These are phyloP conservation scores for Mortierella sp. DNA, from an alignment of 371 early-diverging fungal genomes.

Conservation along the genomic window DNA sequence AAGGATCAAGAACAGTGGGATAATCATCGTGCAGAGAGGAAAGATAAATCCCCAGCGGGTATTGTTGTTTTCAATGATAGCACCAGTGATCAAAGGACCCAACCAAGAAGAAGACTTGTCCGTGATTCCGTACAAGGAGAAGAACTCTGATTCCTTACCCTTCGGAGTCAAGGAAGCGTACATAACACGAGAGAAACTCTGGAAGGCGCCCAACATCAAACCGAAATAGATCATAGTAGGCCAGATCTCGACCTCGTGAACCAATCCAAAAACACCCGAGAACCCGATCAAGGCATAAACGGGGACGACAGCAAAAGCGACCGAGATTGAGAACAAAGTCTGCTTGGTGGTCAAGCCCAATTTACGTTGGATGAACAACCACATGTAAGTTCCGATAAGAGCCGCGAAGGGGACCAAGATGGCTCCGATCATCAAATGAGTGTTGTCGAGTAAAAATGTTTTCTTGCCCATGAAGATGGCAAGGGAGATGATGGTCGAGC, in stretches of 20 bases:
- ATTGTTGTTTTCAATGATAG: slow-evolving; percentile 59
- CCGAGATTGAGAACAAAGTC: slow-evolving; percentile 44
- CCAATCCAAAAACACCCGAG: slow-evolving; percentile 62
- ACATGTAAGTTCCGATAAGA: slow-evolving; percentile 64
- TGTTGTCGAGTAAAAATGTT: slow-evolving; percentile 48
- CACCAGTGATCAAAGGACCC: slow-evolving; percentile 71
- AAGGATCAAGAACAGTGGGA: slow-evolving; percentile 58
- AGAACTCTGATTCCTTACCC: slow-evolving; percentile 68
- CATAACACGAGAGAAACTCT: slow-evolving; percentile 63
- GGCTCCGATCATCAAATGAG: slow-evolving; percentile 57
- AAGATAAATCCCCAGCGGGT: slow-evolving; percentile 61
- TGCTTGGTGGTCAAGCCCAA: slow-evolving; percentile 53
- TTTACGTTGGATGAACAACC: slow-evolving; percentile 61
- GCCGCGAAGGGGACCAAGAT: slow-evolving; percentile 63
- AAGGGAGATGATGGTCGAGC: slow-evolving; percentile 57
- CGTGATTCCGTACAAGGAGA: slow-evolving; percentile 69
- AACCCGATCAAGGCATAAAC: slow-evolving; percentile 71
- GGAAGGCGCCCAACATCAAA: slow-evolving; percentile 66
- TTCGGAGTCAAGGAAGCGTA: slow-evolving; percentile 61
- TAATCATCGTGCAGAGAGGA: slow-evolving; percentile 59
- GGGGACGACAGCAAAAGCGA: slow-evolving; percentile 56
- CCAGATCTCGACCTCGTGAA: slow-evolving; percentile 60
- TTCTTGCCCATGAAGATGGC: slow-evolving; percentile 65
- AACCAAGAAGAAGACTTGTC: slow-evolving; percentile 76
- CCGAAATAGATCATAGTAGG: slow-evolving; percentile 63